Evolutionary conservation across 169 alveolate species (phyloP), one percentile per base, ranked within the genome.

Genomic region (Plasmodium sp.): DNA sequence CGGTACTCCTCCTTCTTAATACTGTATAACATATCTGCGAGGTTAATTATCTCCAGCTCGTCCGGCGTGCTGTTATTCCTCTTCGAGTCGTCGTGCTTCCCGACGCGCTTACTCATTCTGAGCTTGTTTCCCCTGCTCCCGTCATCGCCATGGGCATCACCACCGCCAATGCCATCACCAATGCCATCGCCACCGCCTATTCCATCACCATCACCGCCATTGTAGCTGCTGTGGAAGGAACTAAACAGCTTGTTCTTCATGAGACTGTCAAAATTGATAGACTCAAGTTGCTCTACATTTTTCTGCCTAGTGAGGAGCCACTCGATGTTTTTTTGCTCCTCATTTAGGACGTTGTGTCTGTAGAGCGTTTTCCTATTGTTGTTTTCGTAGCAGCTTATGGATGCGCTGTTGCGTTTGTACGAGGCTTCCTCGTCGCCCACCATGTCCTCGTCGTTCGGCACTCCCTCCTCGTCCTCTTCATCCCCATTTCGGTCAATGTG

Each of bases 341-440:
- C 92, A 41, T 84, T 84, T 41, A 84, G 22, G 71, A 84, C 92
- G 54, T 84, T 71, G 51, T 84, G 92, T 71, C 92, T 84, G 56
- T 84, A 84, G 2, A 84, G 75, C 33, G 83, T 84, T 62, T 67
- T 84, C 48, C 83, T 84, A 39, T 45, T 84, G 4, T 31, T 84
- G 43, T 71, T 71, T 43, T 84, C 92, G 56, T 51, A 67, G 33
- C 45, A 84, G 0, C 56, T 6, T 34, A 67, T 1, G 18, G 83
- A 84, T 0, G 5, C 34, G 34, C n/a, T 71, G 27, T 16, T 84
- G 9, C 27, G 56, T 18, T 33, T 62, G 45, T 71, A 39, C 5
- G 74, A 16, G 12, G 10, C 12, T 39, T n/a, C 77, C 12, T 62
- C 27, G 12, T 18, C 39, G 4, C 18, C 18, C n/a, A 31, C 18